Conservation (phyloP, 1,139 yeast species). For the Blastobotrys petasosporus region DNA sequence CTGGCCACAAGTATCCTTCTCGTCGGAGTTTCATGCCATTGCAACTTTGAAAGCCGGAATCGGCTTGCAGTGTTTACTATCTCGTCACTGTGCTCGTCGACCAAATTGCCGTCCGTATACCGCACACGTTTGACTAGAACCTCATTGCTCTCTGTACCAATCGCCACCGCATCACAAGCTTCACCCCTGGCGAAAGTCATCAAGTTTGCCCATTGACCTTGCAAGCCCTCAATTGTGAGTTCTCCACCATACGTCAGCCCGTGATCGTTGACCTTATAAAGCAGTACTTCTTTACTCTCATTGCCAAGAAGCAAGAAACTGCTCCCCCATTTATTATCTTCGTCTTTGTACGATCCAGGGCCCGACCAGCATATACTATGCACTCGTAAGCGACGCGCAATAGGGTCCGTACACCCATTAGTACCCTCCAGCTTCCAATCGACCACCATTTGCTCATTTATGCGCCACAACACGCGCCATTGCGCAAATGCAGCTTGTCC, state of each 20-base stretch:
- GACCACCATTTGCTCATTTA: conserved; percentile 13
- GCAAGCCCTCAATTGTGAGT: not conserved
- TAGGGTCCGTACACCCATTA: not conserved
- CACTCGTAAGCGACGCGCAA: conserved; percentile 6
- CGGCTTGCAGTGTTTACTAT: too few species aligned
- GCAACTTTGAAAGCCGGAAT: too few species aligned
- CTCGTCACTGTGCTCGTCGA: too few species aligned
- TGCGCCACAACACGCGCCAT: conserved; percentile 17
- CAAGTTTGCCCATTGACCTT: too few species aligned
- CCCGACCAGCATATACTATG: conserved; percentile 19
- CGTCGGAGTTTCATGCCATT: too few species aligned
- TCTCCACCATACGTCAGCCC: conserved; percentile 1
- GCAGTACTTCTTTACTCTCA: conserved; percentile 17
- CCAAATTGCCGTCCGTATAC: not conserved
- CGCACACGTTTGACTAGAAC: conserved; percentile 1
- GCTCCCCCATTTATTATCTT: conserved; percentile 19
- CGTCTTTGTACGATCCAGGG: conserved; percentile 2
- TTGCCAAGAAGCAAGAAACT: conserved; percentile 20
- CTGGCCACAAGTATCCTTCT: not conserved
- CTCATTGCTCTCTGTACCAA: conserved; percentile 2
- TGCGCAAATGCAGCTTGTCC: conserved; percentile 18
- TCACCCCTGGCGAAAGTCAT: not conserved
- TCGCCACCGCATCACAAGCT: not conserved
- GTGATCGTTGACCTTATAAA: conserved; percentile 16
- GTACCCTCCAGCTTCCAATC: conserved; percentile 9